Conservation (phyloP, 2,329 filamentous ascomycete species). For the Scedosporium boydii region DNA sequence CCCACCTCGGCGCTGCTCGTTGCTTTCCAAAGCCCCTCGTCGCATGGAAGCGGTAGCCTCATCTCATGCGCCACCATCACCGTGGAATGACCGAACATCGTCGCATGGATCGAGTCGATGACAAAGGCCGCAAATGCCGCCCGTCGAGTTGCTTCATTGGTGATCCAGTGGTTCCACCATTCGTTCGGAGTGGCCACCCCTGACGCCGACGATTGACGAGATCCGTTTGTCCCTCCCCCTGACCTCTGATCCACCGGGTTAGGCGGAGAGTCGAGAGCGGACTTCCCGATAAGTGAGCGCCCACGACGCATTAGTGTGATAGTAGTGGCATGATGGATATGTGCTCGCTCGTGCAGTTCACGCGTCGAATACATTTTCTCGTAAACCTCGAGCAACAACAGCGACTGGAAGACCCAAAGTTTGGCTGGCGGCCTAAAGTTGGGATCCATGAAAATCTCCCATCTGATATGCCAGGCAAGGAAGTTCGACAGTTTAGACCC, state of each 20-base stretch:
- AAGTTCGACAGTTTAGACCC: slow-evolving; percentile 85
- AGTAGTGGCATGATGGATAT: slow-evolving; percentile 94
- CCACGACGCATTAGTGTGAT: slow-evolving; percentile 92
- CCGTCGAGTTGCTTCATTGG: slow-evolving; percentile 79
- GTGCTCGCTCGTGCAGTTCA: slow-evolving; percentile 83
- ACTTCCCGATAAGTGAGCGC: slow-evolving; percentile 79
- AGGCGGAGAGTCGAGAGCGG: slow-evolving; percentile 74
- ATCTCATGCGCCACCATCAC: slow-evolving; percentile 97
- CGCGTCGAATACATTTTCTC: slow-evolving; percentile 98
- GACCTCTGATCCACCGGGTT: slow-evolving; percentile 53
- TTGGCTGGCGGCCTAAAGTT: slow-evolving; percentile 89
- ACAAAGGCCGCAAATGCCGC: slow-evolving; percentile 92
- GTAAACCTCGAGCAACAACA: slow-evolving; percentile 82
- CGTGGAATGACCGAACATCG: slow-evolving; percentile 95
- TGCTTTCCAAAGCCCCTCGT: slow-evolving; percentile 87
- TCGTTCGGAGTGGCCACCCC: slow-evolving; percentile 64
- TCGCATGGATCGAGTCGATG: slow-evolving; percentile 90
- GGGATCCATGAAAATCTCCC: slow-evolving; percentile 88
- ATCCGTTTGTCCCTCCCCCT: slow-evolving; percentile 32
- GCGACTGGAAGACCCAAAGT: slow-evolving; percentile 88
- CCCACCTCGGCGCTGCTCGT: slow-evolving; percentile 80
- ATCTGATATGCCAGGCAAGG: slow-evolving; percentile 83
- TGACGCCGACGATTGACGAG: slow-evolving; percentile 52
- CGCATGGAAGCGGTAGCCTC: slow-evolving; percentile 80
- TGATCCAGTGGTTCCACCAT: slow-evolving; percentile 95